Conservation (phyloP, 208 protist species). For the Crithidia fasciculata region DNA sequence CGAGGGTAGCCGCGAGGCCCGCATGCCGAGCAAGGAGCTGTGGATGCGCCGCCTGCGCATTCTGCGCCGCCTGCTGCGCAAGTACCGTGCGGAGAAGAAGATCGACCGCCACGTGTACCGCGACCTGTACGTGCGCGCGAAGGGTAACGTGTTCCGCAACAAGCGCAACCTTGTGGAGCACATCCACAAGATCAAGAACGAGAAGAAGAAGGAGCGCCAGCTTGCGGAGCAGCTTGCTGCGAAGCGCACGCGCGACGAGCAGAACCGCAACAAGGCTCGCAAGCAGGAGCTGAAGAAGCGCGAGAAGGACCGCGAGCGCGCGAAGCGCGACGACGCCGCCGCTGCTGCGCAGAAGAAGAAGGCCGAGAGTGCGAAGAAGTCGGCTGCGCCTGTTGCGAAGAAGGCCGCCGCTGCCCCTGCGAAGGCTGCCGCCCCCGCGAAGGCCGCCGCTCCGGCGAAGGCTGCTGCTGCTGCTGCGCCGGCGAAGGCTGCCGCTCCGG, state of each 20-base stretch:
- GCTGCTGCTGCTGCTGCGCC: constrained; percentile 36
- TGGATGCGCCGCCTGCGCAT: constrained; percentile 99
- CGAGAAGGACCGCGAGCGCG: constrained; percentile 77
- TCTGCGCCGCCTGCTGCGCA: constrained; percentile 96
- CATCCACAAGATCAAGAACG: constrained; percentile 98
- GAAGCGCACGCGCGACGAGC: constrained; percentile 71
- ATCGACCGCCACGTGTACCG: constrained; percentile 98
- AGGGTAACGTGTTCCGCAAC: constrained; percentile 99
- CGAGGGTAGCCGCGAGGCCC: constrained; percentile 96
- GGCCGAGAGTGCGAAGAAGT: constrained; percentile 53
- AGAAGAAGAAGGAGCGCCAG: constrained; percentile 95
- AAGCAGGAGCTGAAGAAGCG: constrained; percentile 80
- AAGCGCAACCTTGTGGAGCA: constrained; percentile 99
- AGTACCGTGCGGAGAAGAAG: constrained; percentile 98
- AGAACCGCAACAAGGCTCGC: constrained; percentile 73
- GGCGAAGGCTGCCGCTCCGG: constrained; percentile 45
- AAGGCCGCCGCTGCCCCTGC: constrained; percentile 41
- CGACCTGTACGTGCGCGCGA: constrained; percentile 97
- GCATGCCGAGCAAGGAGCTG: constrained; percentile 96
- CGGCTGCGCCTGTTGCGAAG: constrained; percentile 47
- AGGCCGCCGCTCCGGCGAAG: constrained; percentile 57
- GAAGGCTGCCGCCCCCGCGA: constrained; percentile 57
- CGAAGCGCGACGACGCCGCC: constrained; percentile 64
- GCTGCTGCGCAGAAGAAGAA: constrained; percentile 55
- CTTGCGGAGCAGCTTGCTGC: constrained; percentile 91